These are phyloP conservation scores for Aphanomyces astaci DNA, from an alignment of 352 stramenopile genomes.

Conservation along the genomic window DNA sequence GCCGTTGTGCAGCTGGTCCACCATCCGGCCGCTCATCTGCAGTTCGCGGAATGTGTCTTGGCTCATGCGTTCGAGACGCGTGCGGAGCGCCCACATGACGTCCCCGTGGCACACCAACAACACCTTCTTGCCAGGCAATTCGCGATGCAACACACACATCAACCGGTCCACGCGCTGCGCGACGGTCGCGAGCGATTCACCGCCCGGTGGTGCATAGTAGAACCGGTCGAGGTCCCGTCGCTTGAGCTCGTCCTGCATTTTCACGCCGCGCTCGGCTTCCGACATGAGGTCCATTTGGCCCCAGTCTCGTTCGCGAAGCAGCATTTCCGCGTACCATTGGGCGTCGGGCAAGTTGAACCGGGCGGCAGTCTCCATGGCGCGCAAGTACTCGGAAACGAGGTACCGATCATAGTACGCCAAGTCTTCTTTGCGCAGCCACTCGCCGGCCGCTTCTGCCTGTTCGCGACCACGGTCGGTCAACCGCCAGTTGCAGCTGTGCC, in stretches of 20 bases:
- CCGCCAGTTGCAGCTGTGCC: conserved; percentile 82
- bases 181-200: conserved; percentile 74
- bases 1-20: conserved; percentile 86
- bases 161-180: conserved; percentile 74
- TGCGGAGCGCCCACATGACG: conserved; percentile 87
- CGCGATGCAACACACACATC: conserved; percentile 68
- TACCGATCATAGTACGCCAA: conserved; percentile 75
- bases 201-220: conserved; percentile 77
- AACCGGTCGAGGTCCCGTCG: conserved; percentile 76
- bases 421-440: conserved; percentile 75
- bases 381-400: conserved; percentile 82
- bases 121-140: conserved; percentile 64
- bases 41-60: conserved; percentile 83
- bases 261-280: conserved; percentile 75
- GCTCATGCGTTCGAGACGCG: conserved; percentile 78
- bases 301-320: conserved; percentile 84
- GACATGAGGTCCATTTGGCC: conserved; percentile 87
- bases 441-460: conserved; percentile 62
- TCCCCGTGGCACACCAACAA: conserved; percentile 84
- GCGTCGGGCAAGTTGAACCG: conserved; percentile 61
- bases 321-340: conserved; percentile 83
- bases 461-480: conserved; percentile 74
- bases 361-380: conserved; percentile 78
- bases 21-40: conserved; percentile 74
- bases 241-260: conserved; percentile 83